These are phyloP conservation scores for Dothiorella sarmentorum DNA, from an alignment of 2,329 filamentous ascomycete species.

Conservation along the genomic window DNA sequence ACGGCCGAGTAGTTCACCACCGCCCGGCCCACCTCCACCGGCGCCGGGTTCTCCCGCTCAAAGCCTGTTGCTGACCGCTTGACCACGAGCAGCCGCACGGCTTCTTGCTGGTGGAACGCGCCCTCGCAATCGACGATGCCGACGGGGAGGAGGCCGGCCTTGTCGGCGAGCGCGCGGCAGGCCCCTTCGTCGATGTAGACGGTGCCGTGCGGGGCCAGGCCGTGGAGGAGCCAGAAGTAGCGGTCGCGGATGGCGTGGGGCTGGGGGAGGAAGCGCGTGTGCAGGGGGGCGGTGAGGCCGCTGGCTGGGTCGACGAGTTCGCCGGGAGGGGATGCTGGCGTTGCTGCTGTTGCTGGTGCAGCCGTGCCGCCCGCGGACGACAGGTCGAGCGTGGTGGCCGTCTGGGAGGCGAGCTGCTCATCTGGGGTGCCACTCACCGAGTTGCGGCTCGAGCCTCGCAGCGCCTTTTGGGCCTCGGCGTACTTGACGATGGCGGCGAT, in stretches of 20 bases:
- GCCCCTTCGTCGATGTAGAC: slow-evolving; percentile 92
- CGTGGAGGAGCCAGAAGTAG: slow-evolving; percentile 96
- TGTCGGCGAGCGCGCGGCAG: slow-evolving; percentile 71
- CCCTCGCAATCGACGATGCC: slow-evolving; percentile 90
- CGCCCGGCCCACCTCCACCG: slow-evolving; percentile 75
- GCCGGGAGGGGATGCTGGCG: too few relatives aligned
- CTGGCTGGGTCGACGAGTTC: slow-evolving; percentile 31
- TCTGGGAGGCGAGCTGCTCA: slow-evolving; percentile 27
- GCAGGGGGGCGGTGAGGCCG: slow-evolving; percentile 54
- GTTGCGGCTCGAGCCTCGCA: slow-evolving; percentile 26
- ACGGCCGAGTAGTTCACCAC: slow-evolving; percentile 88
- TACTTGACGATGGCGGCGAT: slow-evolving; percentile 83
- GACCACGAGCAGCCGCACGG: slow-evolving; percentile 80
- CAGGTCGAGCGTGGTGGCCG: slow-evolving; percentile 23
- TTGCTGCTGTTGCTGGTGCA: too few relatives aligned
- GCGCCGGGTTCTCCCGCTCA: slow-evolving; percentile 36
- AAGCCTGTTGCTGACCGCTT: slow-evolving; percentile 44
- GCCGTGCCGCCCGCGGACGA: slow-evolving; percentile 22
- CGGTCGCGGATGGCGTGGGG: slow-evolving; percentile 82
- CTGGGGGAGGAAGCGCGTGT: slow-evolving; percentile 90
- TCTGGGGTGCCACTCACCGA: slow-evolving; percentile 17
- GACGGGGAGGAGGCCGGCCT: slow-evolving; percentile 83
- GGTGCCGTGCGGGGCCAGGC: slow-evolving; percentile 83
- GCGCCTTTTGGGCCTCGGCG: slow-evolving; percentile 60
- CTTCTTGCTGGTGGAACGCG: slow-evolving; percentile 86